Base-by-base conservation (phyloP, 768 basidiomycete species). In the Hypholoma fasciculare region DNA sequence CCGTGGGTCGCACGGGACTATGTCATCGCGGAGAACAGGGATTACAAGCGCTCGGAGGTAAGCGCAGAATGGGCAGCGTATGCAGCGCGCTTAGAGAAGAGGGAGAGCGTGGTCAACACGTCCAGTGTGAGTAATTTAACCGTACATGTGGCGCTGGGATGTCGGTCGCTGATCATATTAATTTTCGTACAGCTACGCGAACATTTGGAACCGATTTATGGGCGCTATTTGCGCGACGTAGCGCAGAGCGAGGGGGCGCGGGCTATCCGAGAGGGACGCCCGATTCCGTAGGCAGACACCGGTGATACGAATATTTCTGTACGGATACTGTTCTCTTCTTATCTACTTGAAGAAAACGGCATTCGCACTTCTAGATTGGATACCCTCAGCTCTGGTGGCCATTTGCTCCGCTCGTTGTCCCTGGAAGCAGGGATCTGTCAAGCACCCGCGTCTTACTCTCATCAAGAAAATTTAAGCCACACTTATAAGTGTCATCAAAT, bases 1-100 rank as follows among this genome's bases (percentile, higher is more conserved):
- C 86, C 87, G 20, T 89, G 85, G 82, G 67, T 74, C 36, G 65
- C 66, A 7, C 70, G 76, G 44, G 80, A 85, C 54, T 80, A 79
- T 62, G 69, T 85, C 46, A 46, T 85, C 19, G 66, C 68, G 20
- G 78, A 85, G 62, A 71, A 85, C 61, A 70, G 85, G 27, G 79
- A 74, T 4, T 86, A 78, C 64, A 72, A 73, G 19, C 61, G 78
- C 8, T 72, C 65, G 26, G 78, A 74, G 19, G 81, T 78, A 1
- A 76, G 81, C 7, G 64, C 67, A 0, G 71, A 58, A 26, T 86
- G 83, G 80, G 71, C 72, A 54, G 69, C 65, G 46, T 87, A 83
- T 63, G 77, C 74, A 1, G 73, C 73, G 30, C 46, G 60, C 14
- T 58, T 87, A 4, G 72, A 73, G 63, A 74, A 67, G 52, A 65